phyloP scores from a whole-genome alignment of 805 yeast genomes.

The Wickerhamomyces hampshirensis region DNA sequence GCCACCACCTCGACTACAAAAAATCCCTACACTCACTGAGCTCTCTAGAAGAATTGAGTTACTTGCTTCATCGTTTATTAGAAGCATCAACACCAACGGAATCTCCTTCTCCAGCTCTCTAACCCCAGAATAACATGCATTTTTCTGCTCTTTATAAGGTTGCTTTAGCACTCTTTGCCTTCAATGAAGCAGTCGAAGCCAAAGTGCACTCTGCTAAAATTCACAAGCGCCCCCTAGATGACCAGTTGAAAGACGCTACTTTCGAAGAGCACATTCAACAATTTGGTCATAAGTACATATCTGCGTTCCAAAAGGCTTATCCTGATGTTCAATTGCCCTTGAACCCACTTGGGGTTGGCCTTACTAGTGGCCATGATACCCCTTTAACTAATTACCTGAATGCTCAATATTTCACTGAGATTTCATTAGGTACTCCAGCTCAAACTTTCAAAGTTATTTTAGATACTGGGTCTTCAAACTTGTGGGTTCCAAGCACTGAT shows the following conservation, averaged over 20 bases:
- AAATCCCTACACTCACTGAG: neutral
- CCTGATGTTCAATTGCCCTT: slow-evolving; percentile 33
- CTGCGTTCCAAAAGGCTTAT: slow-evolving; percentile 40
- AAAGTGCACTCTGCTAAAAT: slow-evolving; percentile 52
- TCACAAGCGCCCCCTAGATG: slow-evolving; percentile 53
- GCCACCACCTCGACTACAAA: neutral
- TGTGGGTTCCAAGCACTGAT: slow-evolving; percentile 91
- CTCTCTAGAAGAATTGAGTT: neutral
- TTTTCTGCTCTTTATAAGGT: slow-evolving; percentile 19
- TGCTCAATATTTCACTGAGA: slow-evolving; percentile 95
- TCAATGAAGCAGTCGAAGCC: slow-evolving; percentile 42
- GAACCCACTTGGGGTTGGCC: neutral
- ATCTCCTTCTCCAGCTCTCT: too few species aligned
- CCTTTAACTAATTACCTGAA: slow-evolving; percentile 92
- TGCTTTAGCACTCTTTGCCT: slow-evolving; percentile 23
- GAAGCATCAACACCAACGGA: too few species aligned
- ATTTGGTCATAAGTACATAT: slow-evolving; percentile 58
- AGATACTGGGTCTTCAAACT: slow-evolving; percentile 94
- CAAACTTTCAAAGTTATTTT: slow-evolving; percentile 90
- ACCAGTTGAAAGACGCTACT: slow-evolving; percentile 45
- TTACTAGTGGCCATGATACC: slow-evolving; percentile 54
- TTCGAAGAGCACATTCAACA: slow-evolving; percentile 51
- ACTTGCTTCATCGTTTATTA: neutral
- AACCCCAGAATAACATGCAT: slow-evolving; percentile 19
- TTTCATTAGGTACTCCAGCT: slow-evolving; percentile 87